Evolutionary conservation across 345 rosid genomes (phyloP).

Genomic region (Citrus mangshanensis): DNA sequence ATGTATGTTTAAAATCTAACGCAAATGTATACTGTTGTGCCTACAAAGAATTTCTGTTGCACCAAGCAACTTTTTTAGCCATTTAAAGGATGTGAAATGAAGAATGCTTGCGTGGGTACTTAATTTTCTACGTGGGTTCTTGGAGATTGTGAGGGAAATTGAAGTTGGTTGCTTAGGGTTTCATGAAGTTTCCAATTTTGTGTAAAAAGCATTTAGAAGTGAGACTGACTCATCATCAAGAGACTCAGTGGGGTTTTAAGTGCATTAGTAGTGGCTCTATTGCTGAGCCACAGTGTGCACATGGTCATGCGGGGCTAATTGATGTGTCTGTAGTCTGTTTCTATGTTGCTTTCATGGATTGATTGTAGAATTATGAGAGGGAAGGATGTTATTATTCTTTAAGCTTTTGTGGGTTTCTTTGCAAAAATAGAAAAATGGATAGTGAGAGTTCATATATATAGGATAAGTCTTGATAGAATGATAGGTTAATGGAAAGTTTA

Average conservation of each 20-base stretch:
- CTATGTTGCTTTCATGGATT: neutral
- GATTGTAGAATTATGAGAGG: neutral
- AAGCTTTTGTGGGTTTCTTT: neutral
- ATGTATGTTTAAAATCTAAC: too few species aligned
- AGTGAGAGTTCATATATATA: neutral
- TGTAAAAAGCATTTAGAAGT: slow-evolving; percentile 25
- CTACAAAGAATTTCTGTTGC: slow-evolving; percentile 39
- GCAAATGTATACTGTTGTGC: neutral
- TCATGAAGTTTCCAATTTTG: slow-evolving; percentile 16
- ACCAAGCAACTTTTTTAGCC: slow-evolving; percentile 20
- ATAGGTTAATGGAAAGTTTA: too few species aligned
- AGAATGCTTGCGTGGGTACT: slow-evolving; percentile 14
- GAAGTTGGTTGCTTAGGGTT: slow-evolving; percentile 19
- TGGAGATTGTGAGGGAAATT: slow-evolving; percentile 14
- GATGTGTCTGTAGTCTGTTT: neutral
- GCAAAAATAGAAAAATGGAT: neutral
- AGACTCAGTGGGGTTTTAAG: neutral
- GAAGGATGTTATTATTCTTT: neutral
- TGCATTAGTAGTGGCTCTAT: neutral
- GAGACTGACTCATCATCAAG: neutral
- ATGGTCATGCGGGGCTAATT: slow-evolving; percentile 5
- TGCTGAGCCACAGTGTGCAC: slow-evolving; percentile 6
- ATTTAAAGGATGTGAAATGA: slow-evolving; percentile 4
- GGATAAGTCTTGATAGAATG: too few species aligned
- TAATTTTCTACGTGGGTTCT: slow-evolving; percentile 11